Conservation (phyloP, 139 green algal species). For the Monoraphidium neglectum region DNA sequence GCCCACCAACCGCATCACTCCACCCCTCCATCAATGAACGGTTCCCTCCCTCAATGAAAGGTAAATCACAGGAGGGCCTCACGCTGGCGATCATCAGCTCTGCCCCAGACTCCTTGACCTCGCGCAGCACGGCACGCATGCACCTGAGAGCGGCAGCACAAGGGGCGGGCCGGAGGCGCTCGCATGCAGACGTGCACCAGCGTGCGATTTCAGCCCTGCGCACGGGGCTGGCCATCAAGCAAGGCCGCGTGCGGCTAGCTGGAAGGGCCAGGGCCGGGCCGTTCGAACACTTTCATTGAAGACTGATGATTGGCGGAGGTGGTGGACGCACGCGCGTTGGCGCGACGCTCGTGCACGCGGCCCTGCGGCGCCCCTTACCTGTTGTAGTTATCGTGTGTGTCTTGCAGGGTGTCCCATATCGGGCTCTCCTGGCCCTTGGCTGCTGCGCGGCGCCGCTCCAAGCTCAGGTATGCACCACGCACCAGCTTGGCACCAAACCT, state of each 20-base stretch:
- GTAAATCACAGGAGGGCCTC: neutral
- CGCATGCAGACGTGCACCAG: no score
- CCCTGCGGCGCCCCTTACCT: constrained; percentile 16
- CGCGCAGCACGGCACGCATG: constrained; percentile 43
- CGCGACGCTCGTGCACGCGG: no score
- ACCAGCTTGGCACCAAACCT: constrained; percentile 81
- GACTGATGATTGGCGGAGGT: no score
- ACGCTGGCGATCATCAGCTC: constrained; percentile 72
- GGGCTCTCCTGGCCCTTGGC: constrained; percentile 62
- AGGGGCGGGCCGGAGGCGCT: no score
- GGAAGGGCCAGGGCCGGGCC: no score
- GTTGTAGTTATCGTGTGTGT: constrained; percentile 81
- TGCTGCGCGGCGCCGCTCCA: constrained; percentile 69
- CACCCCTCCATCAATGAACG: constrained; percentile 20
- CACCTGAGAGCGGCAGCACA: no score
- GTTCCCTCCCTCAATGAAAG: neutral
- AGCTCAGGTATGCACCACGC: constrained; percentile 63
- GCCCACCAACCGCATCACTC: no score
- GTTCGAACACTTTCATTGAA: no score
- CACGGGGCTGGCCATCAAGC: no score
- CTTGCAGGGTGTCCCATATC: constrained; percentile 67
- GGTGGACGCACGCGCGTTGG: no score
- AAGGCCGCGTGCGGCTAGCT: no score
- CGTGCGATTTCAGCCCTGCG: no score
- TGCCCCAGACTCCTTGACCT: constrained; percentile 35